These are phyloP conservation scores for Termitomyces sp. DNA, from an alignment of 768 basidiomycete genomes.

Conservation along the genomic window DNA sequence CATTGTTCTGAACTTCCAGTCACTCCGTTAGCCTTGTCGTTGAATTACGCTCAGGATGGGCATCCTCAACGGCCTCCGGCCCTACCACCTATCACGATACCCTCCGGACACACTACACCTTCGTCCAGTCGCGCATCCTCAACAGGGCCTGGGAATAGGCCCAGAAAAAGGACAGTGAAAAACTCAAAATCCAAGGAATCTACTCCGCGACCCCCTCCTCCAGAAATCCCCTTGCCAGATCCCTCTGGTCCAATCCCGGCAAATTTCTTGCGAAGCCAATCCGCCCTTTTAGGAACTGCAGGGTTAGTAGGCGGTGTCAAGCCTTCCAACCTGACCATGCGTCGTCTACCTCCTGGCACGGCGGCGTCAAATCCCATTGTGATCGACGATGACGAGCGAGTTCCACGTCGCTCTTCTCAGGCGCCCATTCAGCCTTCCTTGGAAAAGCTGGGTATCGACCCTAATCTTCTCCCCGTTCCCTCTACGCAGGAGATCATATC, in stretches of 20 bases:
- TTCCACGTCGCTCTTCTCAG: slow-evolving; percentile 20
- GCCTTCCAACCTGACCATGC: slow-evolving; percentile 45
- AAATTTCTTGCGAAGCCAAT: slow-evolving; percentile 72
- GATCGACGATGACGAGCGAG: slow-evolving; percentile 53
- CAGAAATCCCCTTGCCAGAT: slow-evolving; percentile 60
- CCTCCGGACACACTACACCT: not conserved
- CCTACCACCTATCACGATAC: slow-evolving; percentile 12
- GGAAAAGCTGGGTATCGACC: slow-evolving; percentile 37
- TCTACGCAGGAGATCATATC: slow-evolving; percentile 56
- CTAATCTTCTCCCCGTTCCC: slow-evolving; percentile 42
- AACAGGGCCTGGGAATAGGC: slow-evolving; percentile 16
- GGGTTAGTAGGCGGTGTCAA: slow-evolving; percentile 67
- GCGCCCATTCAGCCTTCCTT: slow-evolving; percentile 17
- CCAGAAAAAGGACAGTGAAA: slow-evolving; percentile 32
- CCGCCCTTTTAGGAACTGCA: slow-evolving; percentile 67
- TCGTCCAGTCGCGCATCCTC: slow-evolving; percentile 19
- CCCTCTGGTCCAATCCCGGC: slow-evolving; percentile 57
- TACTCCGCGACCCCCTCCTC: slow-evolving; percentile 45
- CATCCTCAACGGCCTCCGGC: slow-evolving; percentile 37
- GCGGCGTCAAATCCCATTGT: slow-evolving; percentile 66
- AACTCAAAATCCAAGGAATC: slow-evolving; percentile 31
- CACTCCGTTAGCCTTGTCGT: slow-evolving; percentile 71
- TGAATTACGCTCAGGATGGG: slow-evolving; percentile 31
- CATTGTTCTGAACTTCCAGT: slow-evolving; percentile 82
- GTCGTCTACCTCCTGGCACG: slow-evolving; percentile 42